Percentiles rank a stretch among this genome's conserved stretches.
phyloP scores from a whole-genome alignment of 2,329 filamentous ascomycete species.

The Zasmidium cellare region DNA sequence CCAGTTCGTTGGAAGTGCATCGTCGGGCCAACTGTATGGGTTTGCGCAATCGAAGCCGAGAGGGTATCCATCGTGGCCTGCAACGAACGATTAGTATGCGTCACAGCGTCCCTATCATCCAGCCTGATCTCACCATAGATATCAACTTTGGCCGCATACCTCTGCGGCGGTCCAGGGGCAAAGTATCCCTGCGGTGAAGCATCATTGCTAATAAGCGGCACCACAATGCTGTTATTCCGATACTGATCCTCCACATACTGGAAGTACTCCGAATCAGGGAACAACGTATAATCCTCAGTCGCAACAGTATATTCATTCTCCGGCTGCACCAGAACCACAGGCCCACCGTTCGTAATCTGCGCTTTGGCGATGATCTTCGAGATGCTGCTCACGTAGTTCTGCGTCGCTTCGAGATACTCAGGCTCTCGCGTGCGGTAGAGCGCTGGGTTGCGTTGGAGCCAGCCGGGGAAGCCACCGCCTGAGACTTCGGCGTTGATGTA shows the following conservation, averaged over 20 bases:
- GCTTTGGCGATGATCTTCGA: slow-evolving; percentile 67
- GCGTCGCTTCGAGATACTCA: slow-evolving; percentile 65
- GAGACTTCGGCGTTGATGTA: slow-evolving; percentile 75
- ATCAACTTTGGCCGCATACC: slow-evolving; percentile 52
- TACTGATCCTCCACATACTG: slow-evolving; percentile 67
- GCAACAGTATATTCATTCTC: slow-evolving; percentile 75
- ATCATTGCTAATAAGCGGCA: slow-evolving; percentile 77
- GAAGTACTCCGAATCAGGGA: slow-evolving; percentile 69
- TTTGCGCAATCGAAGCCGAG: slow-evolving; percentile 62
- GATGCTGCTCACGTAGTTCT: slow-evolving; percentile 65
- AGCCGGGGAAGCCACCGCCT: slow-evolving; percentile 79
- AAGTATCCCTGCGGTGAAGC: slow-evolving; percentile 61
- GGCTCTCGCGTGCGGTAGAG: slow-evolving; percentile 62
- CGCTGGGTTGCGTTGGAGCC: slow-evolving; percentile 69
- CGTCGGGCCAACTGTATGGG: slow-evolving; percentile 61
- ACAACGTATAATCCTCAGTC: slow-evolving; percentile 33
- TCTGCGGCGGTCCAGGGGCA: slow-evolving; percentile 56
- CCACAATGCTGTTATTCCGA: slow-evolving; percentile 66
- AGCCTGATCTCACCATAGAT: slow-evolving; percentile 56
- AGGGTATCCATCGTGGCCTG: slow-evolving; percentile 67
- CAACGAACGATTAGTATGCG: background rate
- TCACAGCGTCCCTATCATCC: background rate
- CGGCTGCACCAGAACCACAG: slow-evolving; percentile 74
- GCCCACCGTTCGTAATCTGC: slow-evolving; percentile 81
- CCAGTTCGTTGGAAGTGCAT: slow-evolving; percentile 58